Evolutionary conservation across 176 grass and related monocot species (phyloP).

Genomic region (Musa itinerans): DNA sequence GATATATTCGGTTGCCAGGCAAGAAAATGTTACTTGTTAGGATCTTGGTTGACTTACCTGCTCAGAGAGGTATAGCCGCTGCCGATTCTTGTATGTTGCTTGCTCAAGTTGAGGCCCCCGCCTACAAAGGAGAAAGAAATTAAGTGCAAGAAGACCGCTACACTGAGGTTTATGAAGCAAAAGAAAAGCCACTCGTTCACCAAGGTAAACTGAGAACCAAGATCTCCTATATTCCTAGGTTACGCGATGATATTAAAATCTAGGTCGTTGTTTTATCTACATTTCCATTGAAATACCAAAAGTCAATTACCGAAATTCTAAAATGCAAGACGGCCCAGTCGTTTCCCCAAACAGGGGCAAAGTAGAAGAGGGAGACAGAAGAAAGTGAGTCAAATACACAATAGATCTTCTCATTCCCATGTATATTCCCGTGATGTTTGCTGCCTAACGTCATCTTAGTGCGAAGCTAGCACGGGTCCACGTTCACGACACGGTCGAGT

Average conservation of each 20-base stretch:
- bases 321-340: not conserved
- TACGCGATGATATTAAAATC: too few species aligned
- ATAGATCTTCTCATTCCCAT: not conserved
- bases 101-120: slow-evolving; percentile 74
- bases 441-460: too few species aligned
- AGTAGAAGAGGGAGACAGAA: not conserved
- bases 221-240: too few species aligned
- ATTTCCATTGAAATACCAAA: not conserved
- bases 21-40: not conserved
- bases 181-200: not conserved
- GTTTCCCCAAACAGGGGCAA: not conserved
- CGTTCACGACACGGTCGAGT: too few species aligned
- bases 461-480: too few species aligned
- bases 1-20: not conserved
- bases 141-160: slow-evolving; percentile 4
- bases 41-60: slow-evolving; percentile 31
- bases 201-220: too few species aligned
- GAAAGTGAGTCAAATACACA: not conserved
- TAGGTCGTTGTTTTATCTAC: too few species aligned
- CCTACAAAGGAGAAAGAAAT: slow-evolving; percentile 36
- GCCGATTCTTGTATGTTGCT: slow-evolving; percentile 61
- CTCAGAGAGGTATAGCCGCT: slow-evolving; percentile 82
- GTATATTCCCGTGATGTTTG: not conserved
- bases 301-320: not conserved
- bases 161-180: not conserved